Evolutionary conservation across 1,139 yeast genomes (phyloP), one percentile per base, ranked within the genome.

Genomic region (Blastobotrys proliferans): DNA sequence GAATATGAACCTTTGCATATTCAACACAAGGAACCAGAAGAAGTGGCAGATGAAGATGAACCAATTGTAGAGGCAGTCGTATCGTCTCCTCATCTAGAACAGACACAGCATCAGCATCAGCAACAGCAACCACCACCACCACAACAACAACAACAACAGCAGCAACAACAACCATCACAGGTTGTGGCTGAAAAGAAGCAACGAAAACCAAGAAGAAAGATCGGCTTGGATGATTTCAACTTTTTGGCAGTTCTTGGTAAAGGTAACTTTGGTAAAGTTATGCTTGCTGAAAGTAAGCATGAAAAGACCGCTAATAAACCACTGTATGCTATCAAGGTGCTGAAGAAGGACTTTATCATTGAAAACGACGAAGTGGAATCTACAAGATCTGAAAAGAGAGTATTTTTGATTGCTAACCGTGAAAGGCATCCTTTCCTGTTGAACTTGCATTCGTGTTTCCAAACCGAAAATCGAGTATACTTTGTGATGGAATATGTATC

Each of bases 401-500:
- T 92, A 5, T 90, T 90, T 56, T 69, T 90, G 57, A 75, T 92
- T 52, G 98, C 97, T 21, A 92, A 90, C 58, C 79, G 79, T 53
- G 94, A 88, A 49, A 79, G 78, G 56, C 97, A 92, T 67, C 98
- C 99, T 41, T 92, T 94, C 66, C 73, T 92, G 62, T 75, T 94
- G 55, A 88, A 87, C 58, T 70, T 94, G 51, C 94, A 83, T 61
- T 94, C 97, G 57, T 88, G 97, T 60, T 92, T 92, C 76, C 99
- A 92, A 68, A 92, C 98, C 0, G 98, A 94, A 56, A 90, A 94
- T 62, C 79, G 98, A 61, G 85, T 92, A 36, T 92, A 94, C 65
- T 92, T 94, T 67, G 98, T 94, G 11, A 92, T 92, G 98, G 98
- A 92, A 64, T 92, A 88, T 60, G 83, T 92, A 43, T 81, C 94